These are phyloP conservation scores for Ambispora gerdemannii DNA, from an alignment of 192 early-diverging fungal genomes.

Conservation along the genomic window DNA sequence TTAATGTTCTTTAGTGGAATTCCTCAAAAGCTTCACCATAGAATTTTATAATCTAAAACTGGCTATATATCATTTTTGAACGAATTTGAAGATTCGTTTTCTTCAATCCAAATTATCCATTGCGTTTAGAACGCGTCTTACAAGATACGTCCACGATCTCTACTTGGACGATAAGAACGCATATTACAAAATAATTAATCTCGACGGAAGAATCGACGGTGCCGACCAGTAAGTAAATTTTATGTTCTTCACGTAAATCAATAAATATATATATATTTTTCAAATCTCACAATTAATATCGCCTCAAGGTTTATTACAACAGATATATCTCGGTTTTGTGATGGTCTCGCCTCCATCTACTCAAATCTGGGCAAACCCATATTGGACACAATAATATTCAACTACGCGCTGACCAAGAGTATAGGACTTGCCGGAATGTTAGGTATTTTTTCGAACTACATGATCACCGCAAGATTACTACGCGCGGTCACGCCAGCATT, in stretches of 20 bases:
- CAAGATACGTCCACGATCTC: conserved; percentile 79
- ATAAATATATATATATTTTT: too few species aligned
- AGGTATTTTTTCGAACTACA: conserved; percentile 75
- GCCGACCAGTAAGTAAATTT: conserved; percentile 67
- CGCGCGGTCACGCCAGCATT: conserved; percentile 88
- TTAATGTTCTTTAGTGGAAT: too few species aligned
- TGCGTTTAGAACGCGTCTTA: conserved; percentile 80
- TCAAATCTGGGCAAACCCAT: conserved; percentile 94
- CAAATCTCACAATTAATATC: background rate
- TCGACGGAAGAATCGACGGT: conserved; percentile 86
- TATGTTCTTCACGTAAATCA: background rate
- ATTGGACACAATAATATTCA: conserved; percentile 92
- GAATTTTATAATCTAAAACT: too few species aligned
- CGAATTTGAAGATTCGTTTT: conserved; percentile 55
- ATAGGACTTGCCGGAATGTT: conserved; percentile 83
- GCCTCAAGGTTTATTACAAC: conserved; percentile 64
- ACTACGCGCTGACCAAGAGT: conserved; percentile 82
- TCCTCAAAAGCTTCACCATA: too few species aligned
- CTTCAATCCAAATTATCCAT: conserved; percentile 74
- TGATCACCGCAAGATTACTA: conserved; percentile 74
- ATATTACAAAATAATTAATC: conserved; percentile 87
- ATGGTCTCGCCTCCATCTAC: conserved; percentile 86
- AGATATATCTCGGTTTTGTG: conserved; percentile 90
- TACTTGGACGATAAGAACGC: conserved; percentile 80
- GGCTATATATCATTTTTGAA: too few species aligned